Evolutionary conservation across 108 stramenopile species (phyloP), one percentile per base, ranked within the genome.

Genomic region (Cyclotella sp.): DNA sequence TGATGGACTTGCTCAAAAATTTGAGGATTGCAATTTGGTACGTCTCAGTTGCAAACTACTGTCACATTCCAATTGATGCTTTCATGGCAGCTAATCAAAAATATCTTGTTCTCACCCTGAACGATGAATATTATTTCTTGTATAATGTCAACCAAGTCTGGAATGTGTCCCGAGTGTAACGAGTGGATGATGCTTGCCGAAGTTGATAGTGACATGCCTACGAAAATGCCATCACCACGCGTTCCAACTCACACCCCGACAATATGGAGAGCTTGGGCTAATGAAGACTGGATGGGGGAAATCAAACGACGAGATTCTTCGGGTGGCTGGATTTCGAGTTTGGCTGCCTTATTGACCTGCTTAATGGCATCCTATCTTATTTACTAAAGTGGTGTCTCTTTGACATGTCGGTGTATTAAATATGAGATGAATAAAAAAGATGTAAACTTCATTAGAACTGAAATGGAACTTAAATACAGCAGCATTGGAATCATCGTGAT

Each of bases 81-180:
- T 4, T 19, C 8, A 24, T 57, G 12, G 2, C n/a, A n/a, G n/a
- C n/a, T n/a, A n/a, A n/a, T n/a, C n/a, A n/a, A n/a, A n/a, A n/a
- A n/a, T n/a, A n/a, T n/a, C n/a, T n/a, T 57, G 24, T 61, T 30
- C 15, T 61, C 29, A 61, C 69, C 59, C 57, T 65, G 22, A n/a
- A 0, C 54, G 0, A 11, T 49, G 51, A n/a, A n/a, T 10, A 16
- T 16, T n/a, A 11, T 54, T 61, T 61, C 34, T 34, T 21, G 34
- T 6, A 34, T 6, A 34, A n/a, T 34, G 34, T 55, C 44, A 30
- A 27, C 24, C 13, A 29, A 75, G 74, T 70, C 81, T 46, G 81
- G 81, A 21, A 70, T 65, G 52, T 82, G 81, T 42, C 74, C 81
- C 11, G 81, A 81, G 54, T 81, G 81, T 29, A 75, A 71, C 49